These are phyloP conservation scores for Cladosporium sp. DNA, from an alignment of 2,329 filamentous ascomycete species.

Conservation along the genomic window DNA sequence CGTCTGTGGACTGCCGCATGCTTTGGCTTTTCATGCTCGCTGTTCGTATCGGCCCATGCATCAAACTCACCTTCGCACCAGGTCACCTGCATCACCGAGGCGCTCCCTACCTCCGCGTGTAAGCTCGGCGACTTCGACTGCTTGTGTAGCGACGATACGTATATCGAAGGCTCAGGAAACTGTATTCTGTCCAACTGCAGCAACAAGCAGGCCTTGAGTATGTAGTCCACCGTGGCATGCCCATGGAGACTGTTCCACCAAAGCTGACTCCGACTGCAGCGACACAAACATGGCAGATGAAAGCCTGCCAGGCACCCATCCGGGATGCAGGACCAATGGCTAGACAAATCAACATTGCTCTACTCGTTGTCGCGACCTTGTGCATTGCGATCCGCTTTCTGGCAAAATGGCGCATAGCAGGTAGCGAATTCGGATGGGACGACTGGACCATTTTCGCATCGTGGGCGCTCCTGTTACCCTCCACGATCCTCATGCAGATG, in stretches of 20 bases:
- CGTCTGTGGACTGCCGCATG: neutral
- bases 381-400: neutral
- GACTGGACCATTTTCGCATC: conserved; percentile 9
- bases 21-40: neutral
- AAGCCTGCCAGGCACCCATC: neutral
- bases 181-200: neutral
- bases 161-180: neutral
- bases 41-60: neutral
- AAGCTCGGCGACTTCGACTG: neutral
- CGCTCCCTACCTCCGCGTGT: neutral
- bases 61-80: neutral
- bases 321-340: neutral
- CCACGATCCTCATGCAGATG: neutral
- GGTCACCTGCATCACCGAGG: neutral
- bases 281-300: conserved; percentile 4
- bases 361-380: neutral
- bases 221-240: neutral
- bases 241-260: too few species aligned
- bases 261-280: neutral
- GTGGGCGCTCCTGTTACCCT: neutral
- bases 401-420: neutral
- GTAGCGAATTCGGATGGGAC: conserved; percentile 11
- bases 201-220: neutral
- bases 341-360: neutral
- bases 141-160: neutral